phyloP scores from a whole-genome alignment of 179 eudicot genomes.

The Silene noctiflora region DNA sequence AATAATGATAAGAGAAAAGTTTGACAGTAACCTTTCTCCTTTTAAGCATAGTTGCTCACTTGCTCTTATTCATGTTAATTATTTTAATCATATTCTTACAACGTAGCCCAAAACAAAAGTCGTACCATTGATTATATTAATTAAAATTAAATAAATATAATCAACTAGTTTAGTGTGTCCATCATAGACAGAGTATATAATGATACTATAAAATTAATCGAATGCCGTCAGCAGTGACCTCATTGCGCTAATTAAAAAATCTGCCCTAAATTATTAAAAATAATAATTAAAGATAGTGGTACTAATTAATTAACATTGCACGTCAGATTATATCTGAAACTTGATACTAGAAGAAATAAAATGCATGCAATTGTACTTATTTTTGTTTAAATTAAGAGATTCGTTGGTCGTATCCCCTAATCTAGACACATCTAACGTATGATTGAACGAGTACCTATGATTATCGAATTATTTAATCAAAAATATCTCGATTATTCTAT shows the following conservation, averaged over 20 bases:
- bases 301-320: constrained; percentile 9
- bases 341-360: constrained; percentile 5
- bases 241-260: constrained; percentile 15
- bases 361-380: constrained; percentile 19
- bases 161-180: constrained; percentile 10
- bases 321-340: constrained; percentile 25
- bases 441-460: constrained; percentile 23
- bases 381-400: constrained; percentile 18
- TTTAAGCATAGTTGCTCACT: background rate
- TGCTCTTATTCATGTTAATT: background rate
- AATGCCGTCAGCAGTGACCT: constrained; percentile 33
- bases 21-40: constrained; percentile 9
- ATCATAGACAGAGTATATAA: constrained; percentile 19
- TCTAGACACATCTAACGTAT: constrained; percentile 27
- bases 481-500: background rate
- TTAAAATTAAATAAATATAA: constrained; percentile 5
- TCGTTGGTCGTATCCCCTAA: constrained; percentile 21
- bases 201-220: constrained; percentile 1
- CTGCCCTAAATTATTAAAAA: background rate
- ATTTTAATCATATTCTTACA: background rate
- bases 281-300: background rate
- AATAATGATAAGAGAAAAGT: background rate
- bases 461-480: constrained; percentile 5
- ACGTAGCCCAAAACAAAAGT: constrained; percentile 15
- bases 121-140: constrained; percentile 12